Conservation (phyloP, 805 yeast species). For the Yarrowia deformans region DNA sequence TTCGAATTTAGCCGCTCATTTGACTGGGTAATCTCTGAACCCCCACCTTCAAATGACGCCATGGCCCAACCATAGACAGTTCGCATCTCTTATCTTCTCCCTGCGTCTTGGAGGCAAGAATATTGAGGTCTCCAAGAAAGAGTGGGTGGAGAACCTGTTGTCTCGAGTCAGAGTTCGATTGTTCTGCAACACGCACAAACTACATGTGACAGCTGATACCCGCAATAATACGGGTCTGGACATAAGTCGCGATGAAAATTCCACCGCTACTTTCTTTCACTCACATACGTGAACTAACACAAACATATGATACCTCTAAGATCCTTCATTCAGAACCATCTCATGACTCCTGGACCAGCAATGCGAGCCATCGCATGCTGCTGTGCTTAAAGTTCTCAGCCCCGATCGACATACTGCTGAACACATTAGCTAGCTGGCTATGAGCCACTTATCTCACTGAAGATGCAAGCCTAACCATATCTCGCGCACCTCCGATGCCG, state of each 20-base stretch:
- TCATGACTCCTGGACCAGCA: background rate
- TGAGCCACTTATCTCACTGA: background rate
- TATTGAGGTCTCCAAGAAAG: background rate
- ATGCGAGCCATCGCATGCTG: background rate
- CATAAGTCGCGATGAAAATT: background rate
- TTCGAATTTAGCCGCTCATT: background rate
- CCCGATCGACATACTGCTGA: slow-evolving; percentile 32
- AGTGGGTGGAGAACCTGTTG: slow-evolving; percentile 19
- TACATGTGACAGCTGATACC: slow-evolving; percentile 26
- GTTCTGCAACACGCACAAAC: slow-evolving; percentile 8
- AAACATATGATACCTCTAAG: background rate
- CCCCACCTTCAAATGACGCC: background rate
- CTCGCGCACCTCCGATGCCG: slow-evolving; percentile 7
- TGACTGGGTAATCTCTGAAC: background rate
- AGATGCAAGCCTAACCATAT: slow-evolving; percentile 24
- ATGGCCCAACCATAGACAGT: background rate
- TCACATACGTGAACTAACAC: background rate
- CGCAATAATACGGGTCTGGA: background rate
- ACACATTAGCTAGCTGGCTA: background rate
- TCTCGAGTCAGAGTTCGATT: slow-evolving; percentile 15
- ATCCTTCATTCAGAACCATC: too few species aligned
- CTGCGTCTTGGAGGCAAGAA: background rate
- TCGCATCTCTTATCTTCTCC: slow-evolving; percentile 20
- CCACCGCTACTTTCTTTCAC: background rate
- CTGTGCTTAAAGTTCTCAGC: slow-evolving; percentile 20